phyloP scores from a whole-genome alignment of 139 green algal species.

The Chlorella vulgaris region DNA sequence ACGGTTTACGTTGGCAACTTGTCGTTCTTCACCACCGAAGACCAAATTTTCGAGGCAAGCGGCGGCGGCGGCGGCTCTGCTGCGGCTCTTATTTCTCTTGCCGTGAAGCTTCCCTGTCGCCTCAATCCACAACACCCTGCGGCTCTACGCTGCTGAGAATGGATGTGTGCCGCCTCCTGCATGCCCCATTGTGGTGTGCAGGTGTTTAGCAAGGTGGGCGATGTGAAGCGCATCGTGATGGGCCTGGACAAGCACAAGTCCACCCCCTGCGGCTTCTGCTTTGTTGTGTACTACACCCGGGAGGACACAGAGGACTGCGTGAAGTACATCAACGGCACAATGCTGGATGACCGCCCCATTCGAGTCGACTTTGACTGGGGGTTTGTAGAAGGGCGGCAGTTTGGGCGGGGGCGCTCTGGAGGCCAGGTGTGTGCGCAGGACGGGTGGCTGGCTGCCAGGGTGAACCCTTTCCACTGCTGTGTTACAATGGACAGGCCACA shows the following conservation, averaged over 20 bases:
- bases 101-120: no score
- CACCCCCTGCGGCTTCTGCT: slow-evolving; percentile 98
- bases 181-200: slow-evolving; percentile 11
- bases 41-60: slow-evolving; percentile 88
- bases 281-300: slow-evolving; percentile 88
- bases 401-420: slow-evolving; percentile 86
- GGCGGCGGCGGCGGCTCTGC: no score
- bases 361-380: slow-evolving; percentile 98
- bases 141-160: no score
- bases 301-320: slow-evolving; percentile 84
- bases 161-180: no score
- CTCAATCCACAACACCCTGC: no score
- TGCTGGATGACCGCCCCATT: slow-evolving; percentile 93
- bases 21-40: slow-evolving; percentile 96
- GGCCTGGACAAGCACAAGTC: slow-evolving; percentile 90
- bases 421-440: slow-evolving; percentile 83
- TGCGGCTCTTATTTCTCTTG: no score
- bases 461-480: no score
- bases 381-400: slow-evolving; percentile 95
- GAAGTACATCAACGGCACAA: slow-evolving; percentile 92
- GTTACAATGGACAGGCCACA: no score
- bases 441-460: background rate
- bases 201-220: slow-evolving; percentile 81
- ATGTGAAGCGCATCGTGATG: slow-evolving; percentile 94
- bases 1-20: slow-evolving; percentile 99